Evolutionary conservation across 2,329 filamentous ascomycete genomes (phyloP), one percentile per base, ranked within the genome.

Genomic region (Nannizzia gypsea): DNA sequence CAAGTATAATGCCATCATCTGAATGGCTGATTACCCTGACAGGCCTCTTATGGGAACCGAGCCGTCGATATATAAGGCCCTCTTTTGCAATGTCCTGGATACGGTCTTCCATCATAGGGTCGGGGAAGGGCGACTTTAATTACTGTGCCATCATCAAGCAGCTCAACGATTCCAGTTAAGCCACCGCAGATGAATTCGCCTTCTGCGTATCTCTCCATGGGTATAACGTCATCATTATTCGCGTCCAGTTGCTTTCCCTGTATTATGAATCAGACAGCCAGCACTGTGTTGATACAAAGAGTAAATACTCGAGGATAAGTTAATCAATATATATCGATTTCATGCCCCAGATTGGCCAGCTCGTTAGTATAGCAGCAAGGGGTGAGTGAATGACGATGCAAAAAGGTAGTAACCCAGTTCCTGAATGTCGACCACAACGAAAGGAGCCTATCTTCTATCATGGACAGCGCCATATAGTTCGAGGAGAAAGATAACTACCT

Each of bases 141-240:
- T 11, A 61, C 36, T 8, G 44, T 58, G 20, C 56, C 59, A 56
- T 58, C 9, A 11, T 55, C 34, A 6, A 58, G 48, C 13, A 61
- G 38, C 56, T 61, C 59, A 4, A 61, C 56, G 56, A 61, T 59
- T 17, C 56, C 59, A 56, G 59, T 58, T 31, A 60, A 24, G 11
- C 59, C 59, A 15, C 59, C 59, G 6, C 38, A 26, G 42, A 60
- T 54, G 31, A 60, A 60, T 26, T 42, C 17, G 3, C 54, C 59
- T 15, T 58, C 17, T 20, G 42, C 59, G 50, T 57, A 22, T 58
- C 59, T 60, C 31, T 26, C 55, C 9, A n/a, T 26, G 22, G 20
- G 1, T 46, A 26, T 26, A 26, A 38, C 17, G 31, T n/a, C n/a
- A 22, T 56, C n/a, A 13, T 4, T 22, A n/a, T 26, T 56, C n/a